Percentiles rank a stretch among this genome's conserved stretches.
phyloP scores from a whole-genome alignment of 169 alveolate genomes.

The Eimeria necatrix region DNA sequence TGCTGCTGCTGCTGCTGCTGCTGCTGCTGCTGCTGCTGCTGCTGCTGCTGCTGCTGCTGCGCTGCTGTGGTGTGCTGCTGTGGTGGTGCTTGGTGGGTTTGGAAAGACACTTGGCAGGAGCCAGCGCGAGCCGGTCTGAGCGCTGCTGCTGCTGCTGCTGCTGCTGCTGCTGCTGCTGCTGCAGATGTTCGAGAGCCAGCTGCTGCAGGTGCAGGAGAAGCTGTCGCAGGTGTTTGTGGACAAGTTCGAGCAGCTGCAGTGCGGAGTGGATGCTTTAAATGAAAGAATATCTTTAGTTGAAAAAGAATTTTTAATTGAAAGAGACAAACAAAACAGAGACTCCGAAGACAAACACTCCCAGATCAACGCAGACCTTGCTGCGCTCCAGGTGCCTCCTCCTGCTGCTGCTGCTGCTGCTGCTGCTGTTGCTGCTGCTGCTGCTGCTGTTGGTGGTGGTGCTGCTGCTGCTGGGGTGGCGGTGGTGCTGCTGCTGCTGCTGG shows the following conservation, averaged over 20 bases:
- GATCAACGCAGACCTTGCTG: background rate
- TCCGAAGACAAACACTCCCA: slow-evolving; percentile 5
- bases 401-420: too few relatives aligned
- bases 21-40: slow-evolving; percentile 8
- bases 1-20: slow-evolving; percentile 49
- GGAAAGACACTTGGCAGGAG: too few relatives aligned
- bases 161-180: slow-evolving; percentile 15
- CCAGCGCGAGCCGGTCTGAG: too few relatives aligned
- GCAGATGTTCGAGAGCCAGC: slow-evolving; percentile 82
- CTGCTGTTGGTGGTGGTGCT: too few relatives aligned
- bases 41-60: background rate
- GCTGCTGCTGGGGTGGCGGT: too few relatives aligned
- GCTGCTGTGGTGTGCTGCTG: background rate
- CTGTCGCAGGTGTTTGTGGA: slow-evolving; percentile 71
- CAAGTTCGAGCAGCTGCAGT: slow-evolving; percentile 57
- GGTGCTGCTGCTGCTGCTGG: too few relatives aligned
- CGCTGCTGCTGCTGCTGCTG: background rate
- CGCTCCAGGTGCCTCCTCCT: too few relatives aligned
- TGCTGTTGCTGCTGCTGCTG: too few relatives aligned
- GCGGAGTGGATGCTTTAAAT: slow-evolving; percentile 37
- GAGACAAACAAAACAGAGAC: background rate
- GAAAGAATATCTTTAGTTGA: slow-evolving; percentile 6
- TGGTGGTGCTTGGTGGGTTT: slow-evolving; percentile 30
- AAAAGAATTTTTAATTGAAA: background rate
- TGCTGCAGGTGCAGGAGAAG: slow-evolving; percentile 79